Evolutionary conservation across 2,329 filamentous ascomycete genomes (phyloP), one percentile per base, ranked within the genome.

Genomic region (Colletotrichum sp.): DNA sequence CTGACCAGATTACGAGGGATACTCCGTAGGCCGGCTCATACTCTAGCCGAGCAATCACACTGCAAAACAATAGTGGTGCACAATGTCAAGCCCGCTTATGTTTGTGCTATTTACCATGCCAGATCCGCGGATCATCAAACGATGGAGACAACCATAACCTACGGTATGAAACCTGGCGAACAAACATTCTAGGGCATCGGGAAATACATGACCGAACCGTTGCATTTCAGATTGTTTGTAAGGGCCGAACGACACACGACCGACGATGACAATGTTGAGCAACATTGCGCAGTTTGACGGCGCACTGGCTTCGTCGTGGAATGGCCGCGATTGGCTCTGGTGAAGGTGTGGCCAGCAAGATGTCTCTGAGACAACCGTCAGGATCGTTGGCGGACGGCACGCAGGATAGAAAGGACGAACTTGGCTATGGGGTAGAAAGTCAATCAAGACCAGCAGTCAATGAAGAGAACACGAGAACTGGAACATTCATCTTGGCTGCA

Each of bases 111-210:
- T 63, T 71, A 55, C 57, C 55, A 68, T 69, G 68, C 77, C 67
- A 71, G 77, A 77, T 78, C 71, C 67, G 68, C 76, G 60, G 78
- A 68, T 57, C 76, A 79, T 79, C 78, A 79, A 77, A 77, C 75
- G 22, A 55, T 48, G 59, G 70, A 24, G 44, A 71, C 72, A 71
- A 71, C 68, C 72, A 66, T 75, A 71, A 71, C 22, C 32, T 24
- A n/a, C 36, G 48, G 55, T 28, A 22, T 75, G 68, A 72, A 72
- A 72, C 72, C 57, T n/a, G 24, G 64, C 36, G 68, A 65, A 30
- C 62, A 72, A 72, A 62, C 55, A 72, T 32, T 62, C n/a, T 13
- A 63, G 36, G 44, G 59, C 52, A 24, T 16, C 26, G 22, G 28
- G 30, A 16, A n/a, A n/a, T 8, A 57, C 24, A 26, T 39, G 57